Percentiles rank a stretch among this genome's conserved stretches.
phyloP scores from a whole-genome alignment of 495 filamentous ascomycete species.

The Parmelia sp. region DNA sequence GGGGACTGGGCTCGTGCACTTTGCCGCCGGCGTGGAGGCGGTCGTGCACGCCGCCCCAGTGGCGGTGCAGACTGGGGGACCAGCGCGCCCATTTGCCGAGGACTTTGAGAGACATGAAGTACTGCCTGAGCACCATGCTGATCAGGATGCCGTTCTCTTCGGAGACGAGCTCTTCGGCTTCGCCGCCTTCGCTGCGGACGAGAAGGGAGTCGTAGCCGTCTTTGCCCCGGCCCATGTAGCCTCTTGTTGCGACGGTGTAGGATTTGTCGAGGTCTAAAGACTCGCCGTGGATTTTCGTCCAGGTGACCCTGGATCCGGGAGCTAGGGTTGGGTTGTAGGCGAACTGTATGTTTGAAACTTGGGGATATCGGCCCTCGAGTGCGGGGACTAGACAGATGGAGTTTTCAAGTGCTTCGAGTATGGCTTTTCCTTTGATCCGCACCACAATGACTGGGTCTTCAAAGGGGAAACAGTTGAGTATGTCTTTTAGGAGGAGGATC shows the following conservation, averaged over 20 bases:
- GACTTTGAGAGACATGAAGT: conserved; percentile 77
- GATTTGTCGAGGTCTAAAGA: conserved; percentile 52
- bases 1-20: conserved; percentile 32
- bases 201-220: conserved; percentile 75
- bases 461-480: conserved; percentile 79
- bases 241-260: conserved; percentile 68
- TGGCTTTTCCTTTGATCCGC: conserved; percentile 55
- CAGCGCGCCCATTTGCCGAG: conserved; percentile 67
- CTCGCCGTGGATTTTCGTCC: conserved; percentile 51
- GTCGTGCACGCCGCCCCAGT: conserved; percentile 57
- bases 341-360: conserved; percentile 75
- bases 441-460: conserved; percentile 84
- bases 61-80: conserved; percentile 49
- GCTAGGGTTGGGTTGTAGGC: conserved; percentile 57
- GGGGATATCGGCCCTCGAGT: conserved; percentile 66
- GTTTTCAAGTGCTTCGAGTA: conserved; percentile 76
- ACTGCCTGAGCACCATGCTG: conserved; percentile 77
- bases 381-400: conserved; percentile 72
- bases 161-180: conserved; percentile 66
- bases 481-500: conserved; percentile 65
- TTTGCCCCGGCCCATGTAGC: conserved; percentile 82
- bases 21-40: conserved; percentile 42
- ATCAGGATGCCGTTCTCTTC: conserved; percentile 85
- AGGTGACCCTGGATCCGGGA: conserved; percentile 54
- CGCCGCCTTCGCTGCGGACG: conserved; percentile 60